Percentiles rank a stretch among this genome's conserved stretches.
Conservation (phyloP, 257 asterid genomes). For the Solanum appendiculatum region DNA sequence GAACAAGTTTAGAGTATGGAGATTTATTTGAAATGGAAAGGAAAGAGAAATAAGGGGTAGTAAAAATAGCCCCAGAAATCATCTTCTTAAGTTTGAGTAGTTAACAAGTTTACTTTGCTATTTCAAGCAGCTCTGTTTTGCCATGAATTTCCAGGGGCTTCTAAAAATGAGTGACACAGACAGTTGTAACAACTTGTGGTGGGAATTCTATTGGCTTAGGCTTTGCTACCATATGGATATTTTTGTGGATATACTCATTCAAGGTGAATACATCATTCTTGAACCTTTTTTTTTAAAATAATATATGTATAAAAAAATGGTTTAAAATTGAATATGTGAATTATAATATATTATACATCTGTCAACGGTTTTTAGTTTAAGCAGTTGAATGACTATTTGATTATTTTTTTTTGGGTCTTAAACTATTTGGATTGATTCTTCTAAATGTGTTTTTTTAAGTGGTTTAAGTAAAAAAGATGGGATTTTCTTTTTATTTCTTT, state of each 20-base stretch:
- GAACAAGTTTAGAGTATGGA: slow-evolving; percentile 8
- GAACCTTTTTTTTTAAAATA: not conserved
- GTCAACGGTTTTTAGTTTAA: too few species aligned
- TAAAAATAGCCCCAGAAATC: slow-evolving; percentile 23
- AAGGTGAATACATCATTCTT: not conserved
- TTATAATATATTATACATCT: too few species aligned
- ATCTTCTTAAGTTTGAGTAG: slow-evolving; percentile 9
- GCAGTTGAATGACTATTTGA: too few species aligned
- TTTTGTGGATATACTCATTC: not conserved
- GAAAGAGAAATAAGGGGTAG: slow-evolving; percentile 26
- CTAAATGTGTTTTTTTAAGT: too few species aligned
- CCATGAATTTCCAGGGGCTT: not conserved
- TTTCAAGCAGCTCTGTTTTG: not conserved
- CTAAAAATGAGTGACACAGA: not conserved
- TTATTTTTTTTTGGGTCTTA: too few species aligned
- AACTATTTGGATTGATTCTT: too few species aligned
- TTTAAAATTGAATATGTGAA: too few species aligned
- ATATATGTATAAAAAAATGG: too few species aligned
- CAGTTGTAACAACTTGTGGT: not conserved
- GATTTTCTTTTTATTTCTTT: too few species aligned
- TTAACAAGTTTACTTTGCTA: not conserved
- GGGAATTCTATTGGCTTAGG: not conserved
- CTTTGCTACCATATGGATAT: not conserved
- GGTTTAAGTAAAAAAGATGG: too few species aligned
- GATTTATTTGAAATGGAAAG: slow-evolving; percentile 18